phyloP scores from a whole-genome alignment of 2,329 filamentous ascomycete species.

The Hymenoscyphus scutula region DNA sequence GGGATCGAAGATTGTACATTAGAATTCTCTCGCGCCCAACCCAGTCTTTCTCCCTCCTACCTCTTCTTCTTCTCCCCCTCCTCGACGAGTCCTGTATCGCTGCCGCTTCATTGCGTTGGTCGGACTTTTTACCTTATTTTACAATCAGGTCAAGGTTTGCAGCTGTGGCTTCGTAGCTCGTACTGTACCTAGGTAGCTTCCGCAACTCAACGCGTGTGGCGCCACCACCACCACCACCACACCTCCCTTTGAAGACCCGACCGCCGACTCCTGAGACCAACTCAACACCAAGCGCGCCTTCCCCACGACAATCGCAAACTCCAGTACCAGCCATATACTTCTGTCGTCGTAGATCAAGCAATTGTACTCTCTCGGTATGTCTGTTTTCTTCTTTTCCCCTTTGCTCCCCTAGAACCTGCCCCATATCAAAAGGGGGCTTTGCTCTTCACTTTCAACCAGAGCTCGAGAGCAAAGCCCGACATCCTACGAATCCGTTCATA shows the following conservation, averaged over 20 bases:
- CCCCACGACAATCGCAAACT: background rate
- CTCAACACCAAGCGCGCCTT: constrained; percentile 8
- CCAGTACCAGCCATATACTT: background rate
- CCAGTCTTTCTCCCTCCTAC: background rate
- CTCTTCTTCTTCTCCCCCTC: background rate
- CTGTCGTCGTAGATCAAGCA: background rate
- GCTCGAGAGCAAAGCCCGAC: background rate
- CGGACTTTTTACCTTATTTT: no score
- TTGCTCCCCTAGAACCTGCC: background rate
- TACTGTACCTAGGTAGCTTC: no score
- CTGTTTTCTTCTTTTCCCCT: background rate
- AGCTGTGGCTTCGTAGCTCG: background rate
- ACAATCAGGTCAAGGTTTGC: background rate
- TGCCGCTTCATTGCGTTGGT: constrained; percentile 5
- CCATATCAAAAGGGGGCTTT: background rate
- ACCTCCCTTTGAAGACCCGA: background rate
- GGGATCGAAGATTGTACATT: background rate
- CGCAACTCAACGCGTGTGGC: background rate
- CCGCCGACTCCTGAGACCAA: background rate
- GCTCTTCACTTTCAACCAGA: background rate
- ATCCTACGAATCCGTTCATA: background rate
- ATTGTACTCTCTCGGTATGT: constrained; percentile 5
- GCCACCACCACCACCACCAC: no score
- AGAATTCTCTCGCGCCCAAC: background rate
- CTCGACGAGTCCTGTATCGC: background rate